Conservation (phyloP, 768 basidiomycete genomes). For the Auriscalpium microsporum region DNA sequence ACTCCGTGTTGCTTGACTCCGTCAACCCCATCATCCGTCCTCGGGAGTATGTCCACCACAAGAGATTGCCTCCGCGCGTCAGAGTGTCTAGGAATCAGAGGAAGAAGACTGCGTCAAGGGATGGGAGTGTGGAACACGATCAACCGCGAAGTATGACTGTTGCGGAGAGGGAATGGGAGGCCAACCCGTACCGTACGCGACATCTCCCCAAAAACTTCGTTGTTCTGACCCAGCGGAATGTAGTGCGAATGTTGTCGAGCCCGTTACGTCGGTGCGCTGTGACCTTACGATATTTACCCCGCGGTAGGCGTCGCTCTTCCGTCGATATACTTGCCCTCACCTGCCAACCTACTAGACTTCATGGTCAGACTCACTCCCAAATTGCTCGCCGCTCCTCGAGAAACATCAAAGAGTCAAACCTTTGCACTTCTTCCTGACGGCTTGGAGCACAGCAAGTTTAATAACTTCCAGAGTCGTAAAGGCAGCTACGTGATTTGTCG, state of each 20-base stretch:
- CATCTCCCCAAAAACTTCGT: background rate
- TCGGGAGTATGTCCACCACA: conserved; percentile 44
- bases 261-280: conserved; percentile 51
- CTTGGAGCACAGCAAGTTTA: conserved; percentile 57
- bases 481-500: conserved; percentile 56
- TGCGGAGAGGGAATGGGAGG: conserved; percentile 59
- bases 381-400: conserved; percentile 26
- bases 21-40: conserved; percentile 48
- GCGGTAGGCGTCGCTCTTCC: conserved; percentile 32
- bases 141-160: conserved; percentile 48
- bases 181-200: conserved; percentile 63
- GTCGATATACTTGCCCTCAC: background rate
- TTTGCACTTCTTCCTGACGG: conserved; percentile 45
- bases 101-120: conserved; percentile 8
- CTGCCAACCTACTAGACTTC: conserved; percentile 39
- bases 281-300: conserved; percentile 45
- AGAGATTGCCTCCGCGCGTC: conserved; percentile 44
- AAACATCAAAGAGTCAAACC: conserved; percentile 17
- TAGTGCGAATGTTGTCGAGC: conserved; percentile 66
- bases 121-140: conserved; percentile 5
- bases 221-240: background rate
- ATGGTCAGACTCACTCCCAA: conserved; percentile 51
- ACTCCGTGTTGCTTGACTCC: conserved; percentile 55
- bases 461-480: conserved; percentile 33
- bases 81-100: conserved; percentile 23